phyloP scores from a whole-genome alignment of 2,329 filamentous ascomycete species.

The Epichloe sibirici region DNA sequence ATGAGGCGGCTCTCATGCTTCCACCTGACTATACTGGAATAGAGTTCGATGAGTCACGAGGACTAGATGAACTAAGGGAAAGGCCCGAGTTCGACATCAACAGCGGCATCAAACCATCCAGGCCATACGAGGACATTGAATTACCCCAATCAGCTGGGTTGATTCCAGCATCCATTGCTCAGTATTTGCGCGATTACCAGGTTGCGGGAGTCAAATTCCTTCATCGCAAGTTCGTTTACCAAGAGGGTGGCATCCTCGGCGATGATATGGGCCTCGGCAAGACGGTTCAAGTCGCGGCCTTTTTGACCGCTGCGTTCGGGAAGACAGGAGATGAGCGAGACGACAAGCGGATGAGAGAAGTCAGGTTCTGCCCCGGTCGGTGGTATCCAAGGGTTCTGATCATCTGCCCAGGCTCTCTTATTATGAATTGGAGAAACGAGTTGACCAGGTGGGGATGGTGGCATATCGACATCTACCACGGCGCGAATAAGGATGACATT shows the following conservation, averaged over 20 bases:
- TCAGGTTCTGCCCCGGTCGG: constrained; percentile 46
- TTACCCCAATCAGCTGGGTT: constrained; percentile 65
- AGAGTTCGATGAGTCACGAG: constrained; percentile 45
- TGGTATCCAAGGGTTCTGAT: constrained; percentile 77
- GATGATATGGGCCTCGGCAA: constrained; percentile 98
- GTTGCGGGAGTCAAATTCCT: constrained; percentile 75
- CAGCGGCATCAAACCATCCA: constrained; percentile 49
- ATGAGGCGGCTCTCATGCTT: constrained; percentile 57
- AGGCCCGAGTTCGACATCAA: constrained; percentile 52
- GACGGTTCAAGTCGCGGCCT: constrained; percentile 90
- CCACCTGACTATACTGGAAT: constrained; percentile 69
- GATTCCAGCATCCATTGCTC: constrained; percentile 80
- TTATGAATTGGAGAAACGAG: constrained; percentile 86
- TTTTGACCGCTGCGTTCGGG: constrained; percentile 82
- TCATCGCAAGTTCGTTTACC: constrained; percentile 80
- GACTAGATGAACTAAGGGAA: constrained; percentile 37
- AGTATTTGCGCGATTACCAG: constrained; percentile 88
- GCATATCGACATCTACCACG: constrained; percentile 76
- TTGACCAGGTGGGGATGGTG: constrained; percentile 90
- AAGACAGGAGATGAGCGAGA: constrained; percentile 88
- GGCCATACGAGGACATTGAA: constrained; percentile 61
- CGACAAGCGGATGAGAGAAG: constrained; percentile 74
- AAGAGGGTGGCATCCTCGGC: constrained; percentile 79
- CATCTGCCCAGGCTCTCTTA: constrained; percentile 77
- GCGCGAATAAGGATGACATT: constrained; percentile 52